Conservation (phyloP, 352 stramenopile species). For the Phytophthora lateralis region DNA sequence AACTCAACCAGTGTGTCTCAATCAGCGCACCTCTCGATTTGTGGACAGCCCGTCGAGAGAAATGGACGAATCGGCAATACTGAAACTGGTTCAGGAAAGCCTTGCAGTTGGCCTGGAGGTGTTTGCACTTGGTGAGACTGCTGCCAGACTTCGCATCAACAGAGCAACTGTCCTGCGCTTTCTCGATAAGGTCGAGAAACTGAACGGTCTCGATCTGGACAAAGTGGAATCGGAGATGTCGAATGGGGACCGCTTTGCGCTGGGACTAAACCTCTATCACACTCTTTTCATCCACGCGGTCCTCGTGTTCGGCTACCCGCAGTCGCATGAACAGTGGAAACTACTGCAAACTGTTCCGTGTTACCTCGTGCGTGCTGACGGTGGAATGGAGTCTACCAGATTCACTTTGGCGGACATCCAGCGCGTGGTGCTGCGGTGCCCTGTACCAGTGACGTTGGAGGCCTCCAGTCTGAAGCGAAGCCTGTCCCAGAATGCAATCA, state of each 20-base stretch:
- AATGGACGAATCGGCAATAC: not conserved
- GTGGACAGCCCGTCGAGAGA: not conserved
- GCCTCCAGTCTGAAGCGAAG: slow-evolving; percentile 27
- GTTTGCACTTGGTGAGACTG: slow-evolving; percentile 31
- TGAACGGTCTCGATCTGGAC: slow-evolving; percentile 49
- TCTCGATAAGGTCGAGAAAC: slow-evolving; percentile 52
- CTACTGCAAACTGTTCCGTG: slow-evolving; percentile 60
- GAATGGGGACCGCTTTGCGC: slow-evolving; percentile 50
- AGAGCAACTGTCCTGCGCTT: slow-evolving; percentile 43
- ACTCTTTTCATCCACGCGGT: slow-evolving; percentile 84
- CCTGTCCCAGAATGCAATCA: slow-evolving; percentile 30
- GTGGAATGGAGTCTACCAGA: slow-evolving; percentile 26
- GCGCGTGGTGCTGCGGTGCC: slow-evolving; percentile 73
- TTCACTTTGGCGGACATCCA: slow-evolving; percentile 88
- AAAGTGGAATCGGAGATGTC: slow-evolving; percentile 17
- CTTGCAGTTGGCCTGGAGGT: slow-evolving; percentile 38
- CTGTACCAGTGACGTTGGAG: slow-evolving; percentile 41
- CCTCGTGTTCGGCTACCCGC: slow-evolving; percentile 46
- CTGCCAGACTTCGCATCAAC: slow-evolving; percentile 20
- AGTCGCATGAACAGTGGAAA: slow-evolving; percentile 79
- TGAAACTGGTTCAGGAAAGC: slow-evolving; percentile 31
- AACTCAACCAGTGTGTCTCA: slow-evolving; percentile 54
- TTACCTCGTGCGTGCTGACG: slow-evolving; percentile 39
- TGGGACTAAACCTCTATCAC: slow-evolving; percentile 93
- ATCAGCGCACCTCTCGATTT: slow-evolving; percentile 47